phyloP scores from a whole-genome alignment of 805 yeast species.

The Limtongia smithiae region DNA sequence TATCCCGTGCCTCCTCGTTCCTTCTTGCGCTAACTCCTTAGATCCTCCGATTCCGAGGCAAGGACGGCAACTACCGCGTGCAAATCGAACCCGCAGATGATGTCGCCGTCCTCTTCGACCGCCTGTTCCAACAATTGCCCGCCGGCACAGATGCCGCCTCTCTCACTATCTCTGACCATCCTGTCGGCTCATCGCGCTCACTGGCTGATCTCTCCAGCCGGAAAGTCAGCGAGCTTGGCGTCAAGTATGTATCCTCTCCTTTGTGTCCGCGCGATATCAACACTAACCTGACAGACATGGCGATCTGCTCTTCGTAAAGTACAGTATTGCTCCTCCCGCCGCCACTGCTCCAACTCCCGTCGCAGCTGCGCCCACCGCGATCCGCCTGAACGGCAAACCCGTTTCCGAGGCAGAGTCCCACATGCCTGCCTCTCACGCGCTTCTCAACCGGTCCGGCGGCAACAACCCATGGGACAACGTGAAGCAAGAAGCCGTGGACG shows the following conservation, averaged over 20 bases:
- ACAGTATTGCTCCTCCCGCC: constrained; percentile 31
- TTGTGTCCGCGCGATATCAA: constrained; percentile 26
- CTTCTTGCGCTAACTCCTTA: constrained; percentile 20
- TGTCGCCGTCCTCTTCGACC: constrained; percentile 45
- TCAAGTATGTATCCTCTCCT: constrained; percentile 32
- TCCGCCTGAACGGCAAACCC: constrained; percentile 26
- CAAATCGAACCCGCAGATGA: constrained; percentile 45
- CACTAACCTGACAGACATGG: constrained; percentile 49
- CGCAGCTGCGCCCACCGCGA: constrained; percentile 10
- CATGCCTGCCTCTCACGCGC: too few relatives aligned
- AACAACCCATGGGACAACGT: constrained; percentile 31
- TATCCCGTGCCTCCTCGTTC: not conserved
- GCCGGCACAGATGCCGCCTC: constrained; percentile 33
- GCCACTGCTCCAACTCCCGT: constrained; percentile 3
- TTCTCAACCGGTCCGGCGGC: constrained; percentile 6
- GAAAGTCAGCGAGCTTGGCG: constrained; percentile 37
- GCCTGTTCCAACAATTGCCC: constrained; percentile 38
- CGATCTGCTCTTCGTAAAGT: constrained; percentile 51
- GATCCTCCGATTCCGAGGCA: constrained; percentile 79
- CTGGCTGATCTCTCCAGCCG: constrained; percentile 41
- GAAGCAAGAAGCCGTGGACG: constrained; percentile 66
- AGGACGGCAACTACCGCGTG: constrained; percentile 77
- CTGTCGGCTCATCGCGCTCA: constrained; percentile 45
- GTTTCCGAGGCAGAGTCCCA: constrained; percentile 26
- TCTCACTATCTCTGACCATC: constrained; percentile 45